A percentile compares a stretch with the other conserved stretches of the same genome.
Evolutionary conservation across 78 protist genomes (phyloP).

Genomic region (Dictyostelium purpureum): DNA sequence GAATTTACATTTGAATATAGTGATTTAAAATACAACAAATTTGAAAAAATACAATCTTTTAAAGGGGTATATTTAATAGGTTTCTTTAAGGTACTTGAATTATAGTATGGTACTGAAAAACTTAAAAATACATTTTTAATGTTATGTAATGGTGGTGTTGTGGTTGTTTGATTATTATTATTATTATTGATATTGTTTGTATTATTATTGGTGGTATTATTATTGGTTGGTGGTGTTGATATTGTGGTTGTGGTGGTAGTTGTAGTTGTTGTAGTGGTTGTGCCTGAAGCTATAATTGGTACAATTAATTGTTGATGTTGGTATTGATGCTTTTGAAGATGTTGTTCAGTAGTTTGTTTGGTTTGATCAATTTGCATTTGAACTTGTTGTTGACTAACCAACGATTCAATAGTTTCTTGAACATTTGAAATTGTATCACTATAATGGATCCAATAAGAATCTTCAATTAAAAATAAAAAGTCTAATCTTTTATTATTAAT

Average conservation of each 20-base stretch:
- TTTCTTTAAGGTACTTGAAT: neutral
- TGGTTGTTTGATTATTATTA: neutral
- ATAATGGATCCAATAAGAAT: neutral
- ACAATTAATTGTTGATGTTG: neutral
- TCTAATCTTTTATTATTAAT: neutral
- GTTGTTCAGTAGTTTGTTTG: no score
- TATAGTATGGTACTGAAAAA: neutral
- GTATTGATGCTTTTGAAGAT: neutral
- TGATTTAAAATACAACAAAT: slow-evolving; percentile 17
- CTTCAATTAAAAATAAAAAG: slow-evolving; percentile 1
- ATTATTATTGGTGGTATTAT: no score
- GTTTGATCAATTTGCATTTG: no score
- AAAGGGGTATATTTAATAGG: slow-evolving; percentile 15
- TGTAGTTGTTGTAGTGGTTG: neutral
- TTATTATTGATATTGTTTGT: neutral
- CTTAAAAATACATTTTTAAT: slow-evolving; percentile 1
- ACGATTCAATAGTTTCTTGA: neutral
- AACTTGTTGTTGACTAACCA: neutral
- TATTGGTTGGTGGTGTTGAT: no score
- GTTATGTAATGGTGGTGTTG: neutral
- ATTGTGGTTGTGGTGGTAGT: no score
- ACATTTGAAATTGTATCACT: neutral
- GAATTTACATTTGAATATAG: neutral
- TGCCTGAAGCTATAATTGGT: no score
- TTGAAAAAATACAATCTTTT: neutral